A percentile compares a stretch with the other conserved stretches of the same genome.
phyloP scores from a whole-genome alignment of 306 rosid species.

The Dalbergia cultrata region DNA sequence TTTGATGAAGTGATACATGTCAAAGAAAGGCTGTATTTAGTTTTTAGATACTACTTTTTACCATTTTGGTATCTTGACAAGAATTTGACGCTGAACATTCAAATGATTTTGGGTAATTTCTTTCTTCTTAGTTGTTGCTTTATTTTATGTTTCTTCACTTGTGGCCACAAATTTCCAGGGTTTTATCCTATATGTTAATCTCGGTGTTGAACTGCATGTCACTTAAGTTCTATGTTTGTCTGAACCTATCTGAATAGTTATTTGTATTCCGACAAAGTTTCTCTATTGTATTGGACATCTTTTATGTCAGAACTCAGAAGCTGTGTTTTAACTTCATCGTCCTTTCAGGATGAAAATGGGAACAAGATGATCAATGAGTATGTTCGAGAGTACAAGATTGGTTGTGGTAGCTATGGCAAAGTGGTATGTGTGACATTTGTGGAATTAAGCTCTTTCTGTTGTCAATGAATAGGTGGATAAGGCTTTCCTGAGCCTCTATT shows the following conservation, averaged over 20 bases:
- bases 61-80: slow-evolving; percentile 14
- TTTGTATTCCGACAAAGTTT: slow-evolving; percentile 29
- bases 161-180: background rate
- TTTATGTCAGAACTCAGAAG: slow-evolving; percentile 3
- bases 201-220: slow-evolving; percentile 10
- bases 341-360: slow-evolving; percentile 87
- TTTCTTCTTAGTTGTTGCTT: background rate
- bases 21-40: slow-evolving; percentile 23
- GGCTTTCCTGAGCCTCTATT: slow-evolving; percentile 42
- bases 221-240: slow-evolving; percentile 6
- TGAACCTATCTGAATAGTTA: slow-evolving; percentile 31
- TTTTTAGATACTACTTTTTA: slow-evolving; percentile 15
- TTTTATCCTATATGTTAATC: background rate
- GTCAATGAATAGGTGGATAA: background rate
- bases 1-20: slow-evolving; percentile 11
- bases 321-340: slow-evolving; percentile 10
- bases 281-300: slow-evolving; percentile 22
- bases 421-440: slow-evolving; percentile 68
- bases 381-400: slow-evolving; percentile 91
- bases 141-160: slow-evolving; percentile 26
- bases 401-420: slow-evolving; percentile 98
- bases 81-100: slow-evolving; percentile 16
- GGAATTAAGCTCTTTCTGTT: slow-evolving; percentile 29
- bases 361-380: slow-evolving; percentile 93
- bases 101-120: slow-evolving; percentile 6